Evolutionary conservation across 805 yeast genomes (phyloP).

Genomic region (Ascoidea rubescens): DNA sequence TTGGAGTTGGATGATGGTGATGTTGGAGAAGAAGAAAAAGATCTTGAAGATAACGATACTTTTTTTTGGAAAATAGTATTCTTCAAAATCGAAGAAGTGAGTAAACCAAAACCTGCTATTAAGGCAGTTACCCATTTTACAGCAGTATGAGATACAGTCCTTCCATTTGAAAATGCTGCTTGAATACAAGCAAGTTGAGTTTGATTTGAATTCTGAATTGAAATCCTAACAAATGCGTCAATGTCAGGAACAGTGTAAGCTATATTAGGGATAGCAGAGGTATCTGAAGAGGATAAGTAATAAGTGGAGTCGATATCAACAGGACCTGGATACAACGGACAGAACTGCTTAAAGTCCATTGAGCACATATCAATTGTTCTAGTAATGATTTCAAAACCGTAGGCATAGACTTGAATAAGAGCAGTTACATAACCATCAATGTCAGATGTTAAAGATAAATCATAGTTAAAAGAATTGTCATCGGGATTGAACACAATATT

Average conservation of each 20-base stretch:
- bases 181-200: conserved; percentile 59
- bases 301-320: conserved; percentile 63
- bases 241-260: conserved; percentile 81
- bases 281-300: conserved; percentile 37
- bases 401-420: conserved; percentile 64
- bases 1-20: conserved; percentile 59
- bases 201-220: conserved; percentile 21
- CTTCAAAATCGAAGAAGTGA: conserved; percentile 59
- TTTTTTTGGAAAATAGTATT: no score
- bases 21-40: no score
- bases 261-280: conserved; percentile 59
- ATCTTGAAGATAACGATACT: no score
- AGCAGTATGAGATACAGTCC: conserved; percentile 65
- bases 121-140: conserved; percentile 93
- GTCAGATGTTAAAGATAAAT: conserved; percentile 55
- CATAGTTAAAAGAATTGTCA: conserved; percentile 50
- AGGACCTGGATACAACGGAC: conserved; percentile 76
- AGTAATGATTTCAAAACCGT: conserved; percentile 62
- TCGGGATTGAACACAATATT: conserved; percentile 68
- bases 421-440: conserved; percentile 57
- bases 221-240: conserved; percentile 61
- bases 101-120: conserved; percentile 75
- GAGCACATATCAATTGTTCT: conserved; percentile 48
- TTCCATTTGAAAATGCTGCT: conserved; percentile 61
- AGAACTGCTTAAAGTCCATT: conserved; percentile 67